phyloP scores from a whole-genome alignment of 2,329 filamentous ascomycete species.

The Aquanectria penicillioides region DNA sequence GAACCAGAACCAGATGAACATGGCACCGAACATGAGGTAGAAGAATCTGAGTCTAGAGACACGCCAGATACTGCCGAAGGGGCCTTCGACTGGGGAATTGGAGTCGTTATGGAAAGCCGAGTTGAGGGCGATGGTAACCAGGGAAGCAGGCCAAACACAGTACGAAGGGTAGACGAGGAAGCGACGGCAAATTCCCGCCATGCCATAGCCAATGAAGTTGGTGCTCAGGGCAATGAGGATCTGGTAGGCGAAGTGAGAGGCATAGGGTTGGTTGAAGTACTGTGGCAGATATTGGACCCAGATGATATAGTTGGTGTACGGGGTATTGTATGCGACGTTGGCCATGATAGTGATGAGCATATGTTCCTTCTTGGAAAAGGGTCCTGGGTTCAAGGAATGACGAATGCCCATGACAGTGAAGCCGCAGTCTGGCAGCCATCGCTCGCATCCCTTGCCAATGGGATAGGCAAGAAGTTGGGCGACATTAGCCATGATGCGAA shows the following conservation, averaged over 20 bases:
- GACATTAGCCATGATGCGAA: constrained; percentile 64
- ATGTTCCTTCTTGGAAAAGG: constrained; percentile 70
- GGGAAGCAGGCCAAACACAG: constrained; percentile 66
- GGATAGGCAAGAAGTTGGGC: constrained; percentile 67
- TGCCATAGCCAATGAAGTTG: constrained; percentile 68
- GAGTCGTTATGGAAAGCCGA: constrained; percentile 61
- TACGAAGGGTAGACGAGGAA: constrained; percentile 66
- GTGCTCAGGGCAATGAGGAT: constrained; percentile 65
- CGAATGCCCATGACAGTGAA: constrained; percentile 58
- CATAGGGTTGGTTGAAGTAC: constrained; percentile 65
- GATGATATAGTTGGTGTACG: constrained; percentile 66
- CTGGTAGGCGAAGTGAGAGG: constrained; percentile 62
- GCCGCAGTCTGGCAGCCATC: constrained; percentile 59
- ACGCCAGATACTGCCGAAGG: constrained; percentile 55
- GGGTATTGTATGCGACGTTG: constrained; percentile 64
- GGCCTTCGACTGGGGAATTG: constrained; percentile 52
- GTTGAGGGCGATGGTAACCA: constrained; percentile 66
- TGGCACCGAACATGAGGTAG: constrained; percentile 57
- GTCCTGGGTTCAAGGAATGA: constrained; percentile 64
- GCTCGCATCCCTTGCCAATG: constrained; percentile 61
- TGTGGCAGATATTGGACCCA: constrained; percentile 63
- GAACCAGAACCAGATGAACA: constrained; percentile 70
- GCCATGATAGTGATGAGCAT: constrained; percentile 71
- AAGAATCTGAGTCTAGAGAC: constrained; percentile 64
- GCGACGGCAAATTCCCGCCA: constrained; percentile 63